These are phyloP conservation scores for Symbiodinium natans DNA, from an alignment of 73 alveolate genomes.

Conservation along the genomic window DNA sequence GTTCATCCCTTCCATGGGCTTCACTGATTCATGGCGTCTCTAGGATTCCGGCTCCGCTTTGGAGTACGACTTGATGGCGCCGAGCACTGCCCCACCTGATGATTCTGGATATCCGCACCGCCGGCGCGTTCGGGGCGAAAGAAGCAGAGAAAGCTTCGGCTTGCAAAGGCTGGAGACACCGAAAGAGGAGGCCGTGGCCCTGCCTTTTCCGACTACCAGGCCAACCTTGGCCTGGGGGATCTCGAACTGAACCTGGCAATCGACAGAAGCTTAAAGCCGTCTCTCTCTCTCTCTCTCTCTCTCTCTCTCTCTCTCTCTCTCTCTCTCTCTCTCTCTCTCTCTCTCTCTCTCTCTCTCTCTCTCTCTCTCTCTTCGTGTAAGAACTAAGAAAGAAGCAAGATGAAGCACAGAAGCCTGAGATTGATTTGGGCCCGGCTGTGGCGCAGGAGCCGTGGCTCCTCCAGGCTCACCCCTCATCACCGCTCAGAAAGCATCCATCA, in stretches of 20 bases:
- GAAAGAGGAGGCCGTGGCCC: background rate
- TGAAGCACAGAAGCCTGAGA: constrained; percentile 13
- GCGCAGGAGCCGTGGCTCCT: background rate
- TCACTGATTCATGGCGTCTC: too few species aligned
- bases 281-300: too few species aligned
- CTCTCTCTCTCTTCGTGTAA: background rate
- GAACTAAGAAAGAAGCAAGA: background rate
- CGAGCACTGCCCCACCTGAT: constrained; percentile 83
- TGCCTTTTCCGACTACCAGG: constrained; percentile 66
- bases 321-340: background rate
- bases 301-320: too few species aligned
- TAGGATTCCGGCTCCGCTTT: constrained; percentile 43
- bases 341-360: background rate
- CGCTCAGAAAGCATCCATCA: too few species aligned
- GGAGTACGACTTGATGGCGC: constrained; percentile 88
- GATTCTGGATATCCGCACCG: too few species aligned
- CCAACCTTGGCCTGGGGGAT: constrained; percentile 83
- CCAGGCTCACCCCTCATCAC: too few species aligned
- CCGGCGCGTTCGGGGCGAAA: too few species aligned
- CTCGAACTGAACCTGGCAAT: constrained; percentile 68
- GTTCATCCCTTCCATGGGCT: too few species aligned
- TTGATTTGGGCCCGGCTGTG: constrained; percentile 27
- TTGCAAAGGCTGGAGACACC: background rate
- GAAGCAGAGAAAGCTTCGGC: too few species aligned
- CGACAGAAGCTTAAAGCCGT: too few species aligned